These are phyloP conservation scores for Eucalyptus tenuipes DNA, from an alignment of 345 rosid genomes.

Conservation along the genomic window DNA sequence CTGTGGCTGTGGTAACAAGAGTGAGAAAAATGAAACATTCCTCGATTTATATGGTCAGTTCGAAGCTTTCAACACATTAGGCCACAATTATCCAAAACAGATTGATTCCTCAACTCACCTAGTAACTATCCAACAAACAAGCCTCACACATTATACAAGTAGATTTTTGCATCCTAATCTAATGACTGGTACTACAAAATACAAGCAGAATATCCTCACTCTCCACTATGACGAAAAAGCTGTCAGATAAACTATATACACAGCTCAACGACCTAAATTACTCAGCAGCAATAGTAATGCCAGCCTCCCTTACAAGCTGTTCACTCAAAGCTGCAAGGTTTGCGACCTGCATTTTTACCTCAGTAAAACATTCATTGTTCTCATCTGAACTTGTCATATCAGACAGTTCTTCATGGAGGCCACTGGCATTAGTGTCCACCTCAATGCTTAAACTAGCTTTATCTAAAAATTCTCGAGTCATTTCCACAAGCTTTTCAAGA, in stretches of 20 bases:
- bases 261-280: background rate
- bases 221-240: background rate
- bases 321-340: conserved; percentile 57
- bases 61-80: background rate
- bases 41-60: background rate
- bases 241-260: background rate
- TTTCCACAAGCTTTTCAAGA: conserved; percentile 52
- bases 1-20: background rate
- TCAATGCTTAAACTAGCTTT: conserved; percentile 36
- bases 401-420: background rate
- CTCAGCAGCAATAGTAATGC: conserved; percentile 17
- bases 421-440: conserved; percentile 4
- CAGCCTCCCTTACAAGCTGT: conserved; percentile 56
- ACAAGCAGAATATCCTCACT: background rate
- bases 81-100: background rate
- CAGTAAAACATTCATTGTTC: conserved; percentile 23
- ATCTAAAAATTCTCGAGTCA: conserved; percentile 49
- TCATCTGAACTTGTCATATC: background rate
- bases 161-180: background rate
- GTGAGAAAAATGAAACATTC: background rate
- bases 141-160: background rate
- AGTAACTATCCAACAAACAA: background rate
- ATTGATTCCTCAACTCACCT: background rate
- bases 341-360: conserved; percentile 37
- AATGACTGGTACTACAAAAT: background rate